A percentile compares a stretch with the other conserved stretches of the same genome.
Evolutionary conservation across 2,329 filamentous ascomycete species (phyloP).

Genomic region (Phyllosticta ampelicida): DNA sequence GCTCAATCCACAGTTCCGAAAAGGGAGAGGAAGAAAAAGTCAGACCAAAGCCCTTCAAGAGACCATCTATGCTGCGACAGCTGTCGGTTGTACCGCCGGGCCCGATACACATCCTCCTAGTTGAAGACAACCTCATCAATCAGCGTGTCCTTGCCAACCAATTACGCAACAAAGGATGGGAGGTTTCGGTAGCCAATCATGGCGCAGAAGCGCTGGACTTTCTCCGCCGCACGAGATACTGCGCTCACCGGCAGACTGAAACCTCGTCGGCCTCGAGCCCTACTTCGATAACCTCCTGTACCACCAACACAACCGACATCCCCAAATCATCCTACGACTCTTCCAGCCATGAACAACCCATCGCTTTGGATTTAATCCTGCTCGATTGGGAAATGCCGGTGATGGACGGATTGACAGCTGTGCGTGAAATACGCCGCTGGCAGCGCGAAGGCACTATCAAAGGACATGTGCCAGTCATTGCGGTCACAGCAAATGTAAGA

Average conservation of each 20-base stretch:
- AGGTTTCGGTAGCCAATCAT: conserved; percentile 23
- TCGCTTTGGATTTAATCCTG: conserved; percentile 22
- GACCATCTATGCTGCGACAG: not conserved
- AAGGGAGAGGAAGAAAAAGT: not conserved
- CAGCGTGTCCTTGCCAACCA: conserved; percentile 25
- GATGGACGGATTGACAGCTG: conserved; percentile 28
- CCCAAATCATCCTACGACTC: not conserved
- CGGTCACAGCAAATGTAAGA: conserved; percentile 28
- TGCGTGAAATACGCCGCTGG: conserved; percentile 24
- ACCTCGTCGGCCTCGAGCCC: not conserved
- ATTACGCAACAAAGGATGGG: conserved; percentile 21
- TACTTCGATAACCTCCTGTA: not conserved
- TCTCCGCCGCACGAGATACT: conserved; percentile 16
- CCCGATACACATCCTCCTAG: conserved; percentile 19
- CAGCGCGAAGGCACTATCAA: conserved; percentile 16
- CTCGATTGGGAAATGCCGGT: conserved; percentile 31
- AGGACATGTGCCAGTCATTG: conserved; percentile 24
- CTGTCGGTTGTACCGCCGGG: not conserved
- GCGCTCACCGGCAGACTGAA: not conserved
- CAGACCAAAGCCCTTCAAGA: not conserved
- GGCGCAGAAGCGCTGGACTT: conserved; percentile 21
- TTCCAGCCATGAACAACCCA: not conserved
- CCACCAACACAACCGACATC: conserved; percentile 1
- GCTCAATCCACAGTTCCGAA: not conserved
- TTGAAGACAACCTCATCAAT: conserved; percentile 30